Conservation (phyloP, 352 stramenopile species). For the Aphanomyces cochlioides region DNA sequence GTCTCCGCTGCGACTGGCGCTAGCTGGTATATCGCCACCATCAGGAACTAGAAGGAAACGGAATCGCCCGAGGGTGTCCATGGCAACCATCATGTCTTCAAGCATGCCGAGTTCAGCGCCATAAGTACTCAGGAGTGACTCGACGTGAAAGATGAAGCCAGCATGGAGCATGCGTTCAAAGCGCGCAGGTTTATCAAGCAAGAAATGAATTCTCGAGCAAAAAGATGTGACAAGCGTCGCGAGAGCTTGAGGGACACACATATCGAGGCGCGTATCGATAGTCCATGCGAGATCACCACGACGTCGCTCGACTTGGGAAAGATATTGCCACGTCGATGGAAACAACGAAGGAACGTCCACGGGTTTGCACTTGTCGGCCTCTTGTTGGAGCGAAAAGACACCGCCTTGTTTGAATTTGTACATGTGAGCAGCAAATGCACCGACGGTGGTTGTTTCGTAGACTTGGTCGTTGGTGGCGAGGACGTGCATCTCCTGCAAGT, state of each 20-base stretch:
- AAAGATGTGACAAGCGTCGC: conserved; percentile 48
- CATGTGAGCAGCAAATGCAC: conserved; percentile 78
- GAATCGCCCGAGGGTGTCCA: conserved; percentile 28
- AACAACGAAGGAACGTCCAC: conserved; percentile 5
- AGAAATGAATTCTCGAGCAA: neutral
- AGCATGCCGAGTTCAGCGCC: conserved; percentile 95
- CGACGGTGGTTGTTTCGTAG: conserved; percentile 84
- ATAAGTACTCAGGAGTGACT: conserved; percentile 93
- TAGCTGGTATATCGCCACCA: neutral
- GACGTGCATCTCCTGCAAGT: conserved; percentile 85
- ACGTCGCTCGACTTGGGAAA: conserved; percentile 14
- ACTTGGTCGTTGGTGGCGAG: conserved; percentile 48
- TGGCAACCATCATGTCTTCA: conserved; percentile 78
- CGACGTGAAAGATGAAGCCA: conserved; percentile 83
- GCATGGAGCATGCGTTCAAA: conserved; percentile 2
- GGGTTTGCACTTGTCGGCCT: conserved; percentile 1
- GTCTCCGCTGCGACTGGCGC: neutral
- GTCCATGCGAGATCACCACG: conserved; percentile 67
- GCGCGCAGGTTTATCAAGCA: neutral
- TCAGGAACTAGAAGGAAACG: conserved; percentile 4
- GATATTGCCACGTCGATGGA: conserved; percentile 24
- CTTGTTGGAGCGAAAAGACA: conserved; percentile 40
- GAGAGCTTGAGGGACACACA: conserved; percentile 74
- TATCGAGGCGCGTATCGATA: conserved; percentile 68
- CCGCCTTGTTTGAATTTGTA: conserved; percentile 88